Percentiles rank a stretch among this genome's conserved stretches.
Conservation (phyloP, 108 stramenopile species). For the Chaetoceros tenuissimus region DNA sequence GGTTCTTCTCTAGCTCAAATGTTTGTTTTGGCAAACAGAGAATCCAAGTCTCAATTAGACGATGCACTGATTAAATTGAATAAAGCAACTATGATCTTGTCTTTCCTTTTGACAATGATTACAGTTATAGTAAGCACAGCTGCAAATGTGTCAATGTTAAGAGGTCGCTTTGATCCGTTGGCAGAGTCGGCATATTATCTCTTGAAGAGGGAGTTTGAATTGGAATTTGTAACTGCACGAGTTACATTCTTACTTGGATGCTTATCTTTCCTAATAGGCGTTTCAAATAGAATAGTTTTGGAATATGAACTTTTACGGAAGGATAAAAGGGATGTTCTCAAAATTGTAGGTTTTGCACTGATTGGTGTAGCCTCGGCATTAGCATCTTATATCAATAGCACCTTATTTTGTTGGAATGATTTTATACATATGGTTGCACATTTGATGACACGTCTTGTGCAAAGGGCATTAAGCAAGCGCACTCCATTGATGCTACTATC, state of each 20-base stretch:
- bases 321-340: too few relatives aligned
- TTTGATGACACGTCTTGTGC: too few relatives aligned
- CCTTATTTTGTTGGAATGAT: too few relatives aligned
- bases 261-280: slow-evolving; percentile 12
- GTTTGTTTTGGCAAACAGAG: slow-evolving; percentile 10
- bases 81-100: slow-evolving; percentile 17
- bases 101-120: slow-evolving; percentile 19
- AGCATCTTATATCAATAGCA: too few relatives aligned
- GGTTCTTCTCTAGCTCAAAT: slow-evolving; percentile 13
- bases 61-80: slow-evolving; percentile 9
- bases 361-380: too few relatives aligned
- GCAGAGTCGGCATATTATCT: slow-evolving; percentile 13
- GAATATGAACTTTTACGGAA: slow-evolving; percentile 24
- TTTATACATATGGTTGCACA: too few relatives aligned
- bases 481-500: too few relatives aligned
- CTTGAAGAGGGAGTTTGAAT: slow-evolving; percentile 8
- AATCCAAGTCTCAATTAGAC: neutral
- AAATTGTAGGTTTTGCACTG: too few relatives aligned
- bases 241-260: slow-evolving; percentile 21
- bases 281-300: slow-evolving; percentile 13
- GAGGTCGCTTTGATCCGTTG: neutral
- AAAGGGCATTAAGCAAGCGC: too few relatives aligned
- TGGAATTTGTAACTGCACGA: slow-evolving; percentile 26
- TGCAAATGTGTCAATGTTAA: slow-evolving; percentile 8
- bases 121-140: slow-evolving; percentile 8